Evolutionary conservation across 148 eudicot genomes (phyloP).

Genomic region (Chenopodium formosanum): DNA sequence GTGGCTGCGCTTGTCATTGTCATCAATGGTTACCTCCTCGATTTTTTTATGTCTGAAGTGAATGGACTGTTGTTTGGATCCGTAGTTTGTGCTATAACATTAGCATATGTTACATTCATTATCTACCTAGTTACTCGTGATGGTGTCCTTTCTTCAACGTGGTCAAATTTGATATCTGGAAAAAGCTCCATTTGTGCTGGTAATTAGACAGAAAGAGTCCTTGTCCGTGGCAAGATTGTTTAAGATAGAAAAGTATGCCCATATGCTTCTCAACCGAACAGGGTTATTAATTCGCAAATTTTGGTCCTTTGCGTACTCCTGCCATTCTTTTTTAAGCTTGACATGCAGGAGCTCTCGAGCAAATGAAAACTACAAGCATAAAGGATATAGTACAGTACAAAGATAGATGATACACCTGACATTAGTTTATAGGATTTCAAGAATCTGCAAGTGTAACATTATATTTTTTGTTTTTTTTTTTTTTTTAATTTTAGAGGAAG

Average conservation of each 20-base stretch:
- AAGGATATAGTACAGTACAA: slow-evolving; percentile 7
- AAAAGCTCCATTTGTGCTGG: slow-evolving; percentile 23
- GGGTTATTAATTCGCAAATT: background rate
- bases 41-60: slow-evolving; percentile 58
- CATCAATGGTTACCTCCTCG: slow-evolving; percentile 59
- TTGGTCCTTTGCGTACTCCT: background rate
- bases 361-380: slow-evolving; percentile 1
- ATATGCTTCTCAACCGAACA: background rate
- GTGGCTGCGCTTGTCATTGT: slow-evolving; percentile 62
- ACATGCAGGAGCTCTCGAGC: background rate
- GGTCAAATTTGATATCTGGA: slow-evolving; percentile 18
- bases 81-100: slow-evolving; percentile 35
- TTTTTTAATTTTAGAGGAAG: background rate
- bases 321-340: slow-evolving; percentile 1
- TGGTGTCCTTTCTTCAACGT: slow-evolving; percentile 31
- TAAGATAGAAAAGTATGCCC: background rate
- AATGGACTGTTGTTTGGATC: slow-evolving; percentile 49
- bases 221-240: background rate
- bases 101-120: slow-evolving; percentile 43
- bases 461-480: no score
- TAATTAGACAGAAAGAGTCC: slow-evolving; percentile 20
- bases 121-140: slow-evolving; percentile 43
- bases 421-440: background rate
- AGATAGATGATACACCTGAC: background rate
- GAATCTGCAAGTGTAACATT: background rate